These are phyloP conservation scores for Monilinia fructicola DNA, from an alignment of 2,329 filamentous ascomycete species.

Conservation along the genomic window DNA sequence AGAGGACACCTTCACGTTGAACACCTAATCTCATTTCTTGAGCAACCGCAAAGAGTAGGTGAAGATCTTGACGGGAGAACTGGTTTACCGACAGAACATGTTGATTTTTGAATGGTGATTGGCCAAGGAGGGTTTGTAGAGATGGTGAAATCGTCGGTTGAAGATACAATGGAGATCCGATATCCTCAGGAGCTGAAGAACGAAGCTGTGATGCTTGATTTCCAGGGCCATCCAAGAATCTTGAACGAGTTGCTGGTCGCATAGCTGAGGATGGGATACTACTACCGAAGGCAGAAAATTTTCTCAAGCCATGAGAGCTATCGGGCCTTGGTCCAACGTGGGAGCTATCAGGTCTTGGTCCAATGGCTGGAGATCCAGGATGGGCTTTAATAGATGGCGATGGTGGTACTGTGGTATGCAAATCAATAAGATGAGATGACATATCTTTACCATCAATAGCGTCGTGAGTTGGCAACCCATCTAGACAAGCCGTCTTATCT, in stretches of 20 bases:
- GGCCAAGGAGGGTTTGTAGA: constrained; percentile 70
- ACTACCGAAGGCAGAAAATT: constrained; percentile 40
- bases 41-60: constrained; percentile 91
- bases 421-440: constrained; percentile 60
- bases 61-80: constrained; percentile 83
- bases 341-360: constrained; percentile 42
- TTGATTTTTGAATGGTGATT: constrained; percentile 83
- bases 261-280: constrained; percentile 34
- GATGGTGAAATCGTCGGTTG: constrained; percentile 57
- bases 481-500: constrained; percentile 71
- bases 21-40: constrained; percentile 97
- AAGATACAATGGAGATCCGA: constrained; percentile 49
- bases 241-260: constrained; percentile 42
- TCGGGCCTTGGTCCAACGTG: constrained; percentile 41
- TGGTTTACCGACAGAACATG: constrained; percentile 91
- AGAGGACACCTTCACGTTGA: constrained; percentile 84
- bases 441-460: constrained; percentile 68
- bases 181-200: constrained; percentile 46
- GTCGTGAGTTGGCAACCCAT: constrained; percentile 61
- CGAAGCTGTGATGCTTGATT: constrained; percentile 37
- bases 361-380: constrained; percentile 37
- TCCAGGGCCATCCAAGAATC: constrained; percentile 43
- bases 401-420: constrained; percentile 45
- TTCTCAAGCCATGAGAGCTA: constrained; percentile 40
- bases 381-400: constrained; percentile 58